These are phyloP conservation scores for Penicillium frequentans DNA, from an alignment of 2,329 filamentous ascomycete genomes.

Conservation along the genomic window DNA sequence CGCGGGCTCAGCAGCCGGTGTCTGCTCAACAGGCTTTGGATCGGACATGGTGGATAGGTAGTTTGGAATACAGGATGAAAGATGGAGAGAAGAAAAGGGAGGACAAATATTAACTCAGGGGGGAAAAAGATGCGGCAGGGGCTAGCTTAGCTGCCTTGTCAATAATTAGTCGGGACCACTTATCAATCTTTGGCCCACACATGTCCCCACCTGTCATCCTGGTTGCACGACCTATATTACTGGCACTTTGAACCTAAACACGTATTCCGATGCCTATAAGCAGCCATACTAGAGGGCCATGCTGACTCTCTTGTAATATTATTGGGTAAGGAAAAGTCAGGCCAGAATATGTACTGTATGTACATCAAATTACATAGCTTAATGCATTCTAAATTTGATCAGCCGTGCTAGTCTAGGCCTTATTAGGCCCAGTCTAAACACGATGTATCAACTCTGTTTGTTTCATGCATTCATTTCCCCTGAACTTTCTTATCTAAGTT, in stretches of 20 bases:
- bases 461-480: neutral
- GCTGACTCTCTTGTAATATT: neutral
- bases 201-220: conserved; percentile 16
- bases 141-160: conserved; percentile 18
- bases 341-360: neutral
- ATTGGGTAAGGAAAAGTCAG: neutral
- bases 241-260: neutral
- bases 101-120: conserved; percentile 3
- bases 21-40: conserved; percentile 19
- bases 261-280: neutral
- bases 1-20: conserved; percentile 11
- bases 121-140: conserved; percentile 2
- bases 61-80: neutral
- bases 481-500: neutral
- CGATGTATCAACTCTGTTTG: neutral
- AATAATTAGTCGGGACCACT: conserved; percentile 15
- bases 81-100: neutral
- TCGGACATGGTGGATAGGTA: conserved; percentile 17
- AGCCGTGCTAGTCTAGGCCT: neutral
- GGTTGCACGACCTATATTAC: neutral
- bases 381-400: neutral
- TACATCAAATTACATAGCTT: neutral
- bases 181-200: conserved; percentile 13
- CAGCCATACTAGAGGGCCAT: neutral
- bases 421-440: neutral